Conservation (phyloP, 495 filamentous ascomycete species). For the Penicillium maclennaniae region DNA sequence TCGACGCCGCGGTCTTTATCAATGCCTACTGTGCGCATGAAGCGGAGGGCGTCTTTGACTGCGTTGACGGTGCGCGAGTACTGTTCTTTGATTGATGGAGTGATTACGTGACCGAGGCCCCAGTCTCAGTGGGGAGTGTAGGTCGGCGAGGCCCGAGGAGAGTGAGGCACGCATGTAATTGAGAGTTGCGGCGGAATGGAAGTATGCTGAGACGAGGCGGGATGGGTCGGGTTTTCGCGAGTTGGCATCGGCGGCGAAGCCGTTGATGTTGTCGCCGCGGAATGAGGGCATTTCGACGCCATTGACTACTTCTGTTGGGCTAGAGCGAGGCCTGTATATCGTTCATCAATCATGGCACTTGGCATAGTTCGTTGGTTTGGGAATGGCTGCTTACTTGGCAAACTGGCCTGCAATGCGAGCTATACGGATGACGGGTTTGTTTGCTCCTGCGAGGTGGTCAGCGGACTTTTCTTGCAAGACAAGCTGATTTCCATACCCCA, state of each 20-base stretch:
- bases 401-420: slow-evolving; percentile 96
- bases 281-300: slow-evolving; percentile 84
- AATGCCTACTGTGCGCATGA: slow-evolving; percentile 93
- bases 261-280: slow-evolving; percentile 93
- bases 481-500: slow-evolving; percentile 16
- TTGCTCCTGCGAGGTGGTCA: slow-evolving; percentile 45
- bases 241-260: slow-evolving; percentile 57
- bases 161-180: slow-evolving; percentile 87
- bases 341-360: slow-evolving; percentile 8
- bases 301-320: slow-evolving; percentile 75
- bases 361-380: neutral
- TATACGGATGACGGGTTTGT: slow-evolving; percentile 92
- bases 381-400: slow-evolving; percentile 56
- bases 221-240: slow-evolving; percentile 76
- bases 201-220: slow-evolving; percentile 86
- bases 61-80: slow-evolving; percentile 79
- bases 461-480: neutral
- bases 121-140: slow-evolving; percentile 93
- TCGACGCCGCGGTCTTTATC: slow-evolving; percentile 78
- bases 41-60: slow-evolving; percentile 85
- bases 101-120: slow-evolving; percentile 88
- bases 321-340: slow-evolving; percentile 64
- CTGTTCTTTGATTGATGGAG: slow-evolving; percentile 73
- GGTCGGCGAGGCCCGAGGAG: slow-evolving; percentile 83
- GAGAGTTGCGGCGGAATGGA: slow-evolving; percentile 87